These are phyloP conservation scores for Zygoascus flipseniorum DNA, from an alignment of 805 yeast genomes.

Conservation along the genomic window DNA sequence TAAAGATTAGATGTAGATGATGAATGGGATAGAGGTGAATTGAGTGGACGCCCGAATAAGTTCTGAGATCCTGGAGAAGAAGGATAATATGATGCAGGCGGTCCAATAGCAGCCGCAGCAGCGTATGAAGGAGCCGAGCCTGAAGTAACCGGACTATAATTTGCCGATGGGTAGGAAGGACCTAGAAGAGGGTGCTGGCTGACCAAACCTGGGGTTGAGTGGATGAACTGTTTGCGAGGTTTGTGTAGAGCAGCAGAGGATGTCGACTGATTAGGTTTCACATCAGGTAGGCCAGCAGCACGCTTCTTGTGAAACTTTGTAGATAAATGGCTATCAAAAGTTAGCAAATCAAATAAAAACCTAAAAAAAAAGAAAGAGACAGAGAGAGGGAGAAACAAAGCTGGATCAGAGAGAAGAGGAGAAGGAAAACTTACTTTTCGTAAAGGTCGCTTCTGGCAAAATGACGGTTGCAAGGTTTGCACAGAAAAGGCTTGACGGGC, in stretches of 20 bases:
- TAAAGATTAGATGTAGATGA: background rate
- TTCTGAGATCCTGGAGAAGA: background rate
- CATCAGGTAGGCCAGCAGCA: slow-evolving; percentile 5
- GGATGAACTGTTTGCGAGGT: background rate
- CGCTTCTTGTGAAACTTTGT: slow-evolving; percentile 28
- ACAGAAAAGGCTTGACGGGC: slow-evolving; percentile 27
- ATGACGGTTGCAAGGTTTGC: slow-evolving; percentile 27
- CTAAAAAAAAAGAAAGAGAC: too few species aligned
- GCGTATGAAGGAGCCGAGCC: background rate
- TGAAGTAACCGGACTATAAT: background rate
- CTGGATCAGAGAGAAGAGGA: background rate
- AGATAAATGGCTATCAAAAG: slow-evolving; percentile 17
- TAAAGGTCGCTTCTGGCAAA: slow-evolving; percentile 28
- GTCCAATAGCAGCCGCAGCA: background rate
- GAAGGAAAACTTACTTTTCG: slow-evolving; percentile 19
- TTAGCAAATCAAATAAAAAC: background rate
- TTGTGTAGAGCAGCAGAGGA: background rate
- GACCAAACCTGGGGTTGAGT: background rate
- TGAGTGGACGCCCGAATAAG: background rate
- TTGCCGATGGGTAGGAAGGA: background rate
- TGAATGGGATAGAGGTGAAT: background rate
- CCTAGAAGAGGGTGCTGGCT: background rate
- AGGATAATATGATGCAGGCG: background rate
- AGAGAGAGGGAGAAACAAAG: background rate
- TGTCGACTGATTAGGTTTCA: background rate